A percentile compares a stretch with the other conserved stretches of the same genome.
phyloP scores from a whole-genome alignment of 345 rosid species.

The Citropsis articulata region DNA sequence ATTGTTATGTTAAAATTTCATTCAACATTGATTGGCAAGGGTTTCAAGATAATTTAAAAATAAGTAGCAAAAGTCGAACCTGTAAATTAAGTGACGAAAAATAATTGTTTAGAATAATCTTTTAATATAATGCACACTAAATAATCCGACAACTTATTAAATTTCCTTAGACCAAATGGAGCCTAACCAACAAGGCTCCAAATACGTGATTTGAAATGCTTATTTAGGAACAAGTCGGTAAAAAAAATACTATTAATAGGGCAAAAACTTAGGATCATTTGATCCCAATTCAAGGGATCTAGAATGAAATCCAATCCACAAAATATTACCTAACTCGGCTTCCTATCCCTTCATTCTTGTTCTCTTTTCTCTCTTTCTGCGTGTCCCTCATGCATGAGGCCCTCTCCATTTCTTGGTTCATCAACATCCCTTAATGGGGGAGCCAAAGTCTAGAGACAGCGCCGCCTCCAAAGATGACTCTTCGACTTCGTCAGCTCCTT shows the following conservation, averaged over 20 bases:
- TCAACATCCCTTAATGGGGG: slow-evolving; percentile 55
- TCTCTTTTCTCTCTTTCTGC: not conserved
- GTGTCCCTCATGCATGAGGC: slow-evolving; percentile 21
- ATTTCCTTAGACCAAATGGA: too few species aligned
- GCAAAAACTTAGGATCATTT: slow-evolving; percentile 18
- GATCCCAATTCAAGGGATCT: not conserved
- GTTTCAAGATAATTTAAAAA: too few species aligned
- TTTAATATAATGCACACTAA: too few species aligned
- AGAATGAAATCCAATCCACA: not conserved
- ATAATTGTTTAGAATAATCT: too few species aligned
- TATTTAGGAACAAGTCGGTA: not conserved
- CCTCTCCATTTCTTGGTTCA: slow-evolving; percentile 21
- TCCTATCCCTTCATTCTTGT: not conserved
- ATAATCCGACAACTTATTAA: too few species aligned
- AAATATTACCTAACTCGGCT: slow-evolving; percentile 11
- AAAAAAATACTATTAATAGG: not conserved
- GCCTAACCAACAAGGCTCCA: not conserved
- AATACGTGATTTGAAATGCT: not conserved
- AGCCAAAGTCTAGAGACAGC: slow-evolving; percentile 27
- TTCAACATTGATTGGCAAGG: too few species aligned
- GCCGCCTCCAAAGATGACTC: slow-evolving; percentile 12
- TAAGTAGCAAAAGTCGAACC: too few species aligned
- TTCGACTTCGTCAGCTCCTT: too few species aligned
- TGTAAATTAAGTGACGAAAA: too few species aligned
- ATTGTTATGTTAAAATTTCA: too few species aligned